Evolutionary conservation across 495 filamentous ascomycete species (phyloP).

Genomic region (Neurospora sp.): DNA sequence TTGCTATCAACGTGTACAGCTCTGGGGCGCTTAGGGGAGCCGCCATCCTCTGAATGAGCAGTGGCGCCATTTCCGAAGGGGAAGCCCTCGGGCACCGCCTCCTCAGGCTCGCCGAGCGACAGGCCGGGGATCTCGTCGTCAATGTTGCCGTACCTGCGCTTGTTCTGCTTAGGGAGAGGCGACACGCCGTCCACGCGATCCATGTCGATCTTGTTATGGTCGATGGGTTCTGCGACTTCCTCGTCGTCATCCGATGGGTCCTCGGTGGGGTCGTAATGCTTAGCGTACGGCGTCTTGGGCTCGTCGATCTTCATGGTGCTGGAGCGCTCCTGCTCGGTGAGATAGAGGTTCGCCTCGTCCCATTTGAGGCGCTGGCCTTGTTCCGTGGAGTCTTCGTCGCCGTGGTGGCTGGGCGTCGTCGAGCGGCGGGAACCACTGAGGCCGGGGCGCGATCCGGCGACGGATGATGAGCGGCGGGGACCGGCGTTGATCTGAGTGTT

Average conservation of each 20-base stretch:
- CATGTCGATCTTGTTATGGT: slow-evolving; percentile 23
- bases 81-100: slow-evolving; percentile 43
- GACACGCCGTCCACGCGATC: slow-evolving; percentile 26
- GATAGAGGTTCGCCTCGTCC: slow-evolving; percentile 95
- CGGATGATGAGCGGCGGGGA: slow-evolving; percentile 72
- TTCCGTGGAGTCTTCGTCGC: slow-evolving; percentile 35
- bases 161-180: slow-evolving; percentile 1
- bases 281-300: slow-evolving; percentile 93
- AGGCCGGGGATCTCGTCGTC: slow-evolving; percentile 79
- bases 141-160: slow-evolving; percentile 3
- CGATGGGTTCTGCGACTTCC: slow-evolving; percentile 43
- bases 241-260: slow-evolving; percentile 70
- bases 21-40: slow-evolving; percentile 27
- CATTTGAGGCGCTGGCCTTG: slow-evolving; percentile 74
- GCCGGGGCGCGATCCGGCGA: slow-evolving; percentile 40
- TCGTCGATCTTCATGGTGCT: slow-evolving; percentile 98
- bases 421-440: slow-evolving; percentile 63
- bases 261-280: slow-evolving; percentile 78
- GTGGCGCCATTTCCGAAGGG: background rate
- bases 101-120: slow-evolving; percentile 91
- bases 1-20: slow-evolving; percentile 60
- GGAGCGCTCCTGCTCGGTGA: slow-evolving; percentile 89
- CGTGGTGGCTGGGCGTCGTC: slow-evolving; percentile 28
- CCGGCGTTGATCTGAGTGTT: slow-evolving; percentile 95
- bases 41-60: background rate